Percentiles rank a stretch among this genome's conserved stretches.
Evolutionary conservation across 805 yeast species (phyloP).

Genomic region (Wickerhamomyces chambardii): DNA sequence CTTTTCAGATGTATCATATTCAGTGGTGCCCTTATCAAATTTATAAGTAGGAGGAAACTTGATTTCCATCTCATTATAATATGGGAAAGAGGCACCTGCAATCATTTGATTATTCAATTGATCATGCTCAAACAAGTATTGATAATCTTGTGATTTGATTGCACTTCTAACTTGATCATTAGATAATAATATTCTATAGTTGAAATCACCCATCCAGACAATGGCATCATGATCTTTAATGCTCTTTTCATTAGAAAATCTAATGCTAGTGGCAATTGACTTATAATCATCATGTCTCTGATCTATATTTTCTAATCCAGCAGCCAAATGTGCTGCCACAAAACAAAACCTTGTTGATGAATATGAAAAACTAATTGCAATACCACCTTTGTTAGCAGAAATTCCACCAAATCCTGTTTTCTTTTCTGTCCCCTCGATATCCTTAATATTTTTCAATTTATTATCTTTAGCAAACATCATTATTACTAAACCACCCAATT

Average conservation of each 20-base stretch:
- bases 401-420: slow-evolving; percentile 95
- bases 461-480: slow-evolving; percentile 56
- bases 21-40: slow-evolving; percentile 77
- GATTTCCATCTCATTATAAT: slow-evolving; percentile 74
- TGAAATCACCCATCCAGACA: slow-evolving; percentile 92
- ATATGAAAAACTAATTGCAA: slow-evolving; percentile 57
- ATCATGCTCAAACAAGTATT: slow-evolving; percentile 55
- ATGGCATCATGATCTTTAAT: slow-evolving; percentile 75
- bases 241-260: slow-evolving; percentile 46
- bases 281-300: slow-evolving; percentile 86
- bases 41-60: slow-evolving; percentile 89
- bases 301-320: slow-evolving; percentile 73
- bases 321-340: slow-evolving; percentile 85
- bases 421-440: slow-evolving; percentile 64
- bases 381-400: slow-evolving; percentile 76
- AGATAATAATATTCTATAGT: slow-evolving; percentile 67
- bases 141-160: slow-evolving; percentile 39
- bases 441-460: slow-evolving; percentile 41
- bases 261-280: slow-evolving; percentile 60
- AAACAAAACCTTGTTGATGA: slow-evolving; percentile 69
- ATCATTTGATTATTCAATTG: slow-evolving; percentile 75
- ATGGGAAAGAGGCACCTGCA: slow-evolving; percentile 69
- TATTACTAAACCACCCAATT: slow-evolving; percentile 77
- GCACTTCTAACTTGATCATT: slow-evolving; percentile 59
- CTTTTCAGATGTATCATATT: slow-evolving; percentile 86